Base-by-base conservation (phyloP, 1,139 yeast species). In the Kodamaea sp. region DNA sequence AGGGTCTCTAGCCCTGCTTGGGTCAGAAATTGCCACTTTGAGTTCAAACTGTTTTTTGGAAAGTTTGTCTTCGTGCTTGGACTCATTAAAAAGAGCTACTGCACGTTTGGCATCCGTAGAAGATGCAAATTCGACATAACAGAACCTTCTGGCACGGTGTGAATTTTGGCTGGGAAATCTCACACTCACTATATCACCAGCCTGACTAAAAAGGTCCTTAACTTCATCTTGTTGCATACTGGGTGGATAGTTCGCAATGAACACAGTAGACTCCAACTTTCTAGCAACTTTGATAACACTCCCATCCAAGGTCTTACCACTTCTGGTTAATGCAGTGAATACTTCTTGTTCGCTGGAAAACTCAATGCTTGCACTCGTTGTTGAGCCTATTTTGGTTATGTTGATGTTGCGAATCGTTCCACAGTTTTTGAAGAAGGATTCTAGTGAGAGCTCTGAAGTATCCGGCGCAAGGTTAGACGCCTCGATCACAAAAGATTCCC, bases 181-280 rank as follows among this genome's bases (percentile, higher is more conserved):
- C 1, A 83, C 61, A 37, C 78, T 75, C 5, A 79, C 47, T 1
- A 81, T 56, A 0, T 57, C 54, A 0, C 87, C 87, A 32, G 54
- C 55, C 4, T 56, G 36, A 0, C 53, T 42, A 48, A 86, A 82
- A n/a, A 75, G 28, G 0, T 53, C 45, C 12, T 53, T 47, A 0
- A 88, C 38, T 7, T 69, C 59, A 0, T 57, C 59, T 26, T 66
- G 67, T 0, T 70, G 65, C 47, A 58, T 73, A 1, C 64, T 53
- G 0, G 89, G 83, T 0, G 95, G 89, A 47, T 75, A 87, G 48
- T 87, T 87, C 0, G 94, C 76, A 2, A 79, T 80, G 77, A 83
- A 84, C 0, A 84, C 47, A 0, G 84, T 80, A 9, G 76, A 63
- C 5, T 70, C 62, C 13, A 54, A 45, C 1, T 76, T 63, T 24